phyloP scores from a whole-genome alignment of 202 grass and related monocot species.

The Carex arenaria region DNA sequence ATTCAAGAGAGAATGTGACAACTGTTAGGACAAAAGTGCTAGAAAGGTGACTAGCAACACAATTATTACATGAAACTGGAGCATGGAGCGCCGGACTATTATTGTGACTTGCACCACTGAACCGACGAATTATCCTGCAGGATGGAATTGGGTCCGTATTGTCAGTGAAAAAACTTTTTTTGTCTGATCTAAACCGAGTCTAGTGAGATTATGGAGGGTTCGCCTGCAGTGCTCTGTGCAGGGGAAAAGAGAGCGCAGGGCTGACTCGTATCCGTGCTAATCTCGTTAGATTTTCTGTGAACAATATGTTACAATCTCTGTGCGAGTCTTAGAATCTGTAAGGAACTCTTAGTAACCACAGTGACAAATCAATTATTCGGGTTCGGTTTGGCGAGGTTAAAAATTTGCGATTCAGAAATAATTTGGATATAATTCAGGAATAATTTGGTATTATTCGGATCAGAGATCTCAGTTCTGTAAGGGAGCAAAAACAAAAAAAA shows the following conservation, averaged over 20 bases:
- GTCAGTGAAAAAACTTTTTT: not conserved
- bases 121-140: not conserved
- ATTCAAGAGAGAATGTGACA: not conserved
- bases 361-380: too few relatives aligned
- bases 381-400: too few relatives aligned
- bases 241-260: not conserved
- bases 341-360: too few relatives aligned
- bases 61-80: not conserved
- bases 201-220: not conserved
- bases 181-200: not conserved
- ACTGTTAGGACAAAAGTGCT: constrained; percentile 18
- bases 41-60: constrained; percentile 3
- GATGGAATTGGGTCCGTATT: not conserved
- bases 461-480: too few relatives aligned
- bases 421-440: too few relatives aligned
- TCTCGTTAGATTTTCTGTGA: not conserved
- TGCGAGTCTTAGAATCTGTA: not conserved
- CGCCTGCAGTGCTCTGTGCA: not conserved
- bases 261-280: constrained; percentile 6
- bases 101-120: not conserved
- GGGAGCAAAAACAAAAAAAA: too few relatives aligned
- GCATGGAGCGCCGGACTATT: not conserved
- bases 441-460: too few relatives aligned
- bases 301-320: not conserved
- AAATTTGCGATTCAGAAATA: too few relatives aligned